Conservation (phyloP, 2,329 filamentous ascomycete genomes). For the Bipolaris zeicola region DNA sequence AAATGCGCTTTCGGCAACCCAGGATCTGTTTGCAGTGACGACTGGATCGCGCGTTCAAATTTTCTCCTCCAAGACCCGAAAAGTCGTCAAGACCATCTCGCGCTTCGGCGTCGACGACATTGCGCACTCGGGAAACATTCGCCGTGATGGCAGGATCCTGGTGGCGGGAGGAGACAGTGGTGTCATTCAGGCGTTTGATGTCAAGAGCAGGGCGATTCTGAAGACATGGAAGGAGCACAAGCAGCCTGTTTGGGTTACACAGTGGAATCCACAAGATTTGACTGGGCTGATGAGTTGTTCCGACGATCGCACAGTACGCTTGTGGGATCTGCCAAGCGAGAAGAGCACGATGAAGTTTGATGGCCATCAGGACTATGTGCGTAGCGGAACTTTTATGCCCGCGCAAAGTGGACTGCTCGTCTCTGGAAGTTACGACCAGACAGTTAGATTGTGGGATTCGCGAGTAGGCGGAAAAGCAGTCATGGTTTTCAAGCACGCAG, state of each 20-base stretch:
- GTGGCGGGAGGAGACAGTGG: constrained; percentile 92
- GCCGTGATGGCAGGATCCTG: constrained; percentile 84
- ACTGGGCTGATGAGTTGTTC: constrained; percentile 87
- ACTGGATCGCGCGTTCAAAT: constrained; percentile 91
- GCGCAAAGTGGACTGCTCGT: constrained; percentile 72
- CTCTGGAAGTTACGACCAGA: constrained; percentile 93
- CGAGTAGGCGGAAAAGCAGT: constrained; percentile 68
- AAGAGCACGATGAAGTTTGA: constrained; percentile 76
- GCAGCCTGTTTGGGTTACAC: constrained; percentile 89
- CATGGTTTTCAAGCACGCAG: constrained; percentile 95
- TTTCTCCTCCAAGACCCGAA: constrained; percentile 88
- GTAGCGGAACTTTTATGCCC: constrained; percentile 84
- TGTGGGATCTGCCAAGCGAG: constrained; percentile 91
- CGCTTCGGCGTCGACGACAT: constrained; percentile 81
- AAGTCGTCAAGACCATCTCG: constrained; percentile 91
- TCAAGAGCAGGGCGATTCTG: constrained; percentile 84
- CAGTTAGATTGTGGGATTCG: constrained; percentile 92
- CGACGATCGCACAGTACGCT: constrained; percentile 88
- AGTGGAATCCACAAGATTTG: constrained; percentile 87
- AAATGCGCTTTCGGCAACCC: constrained; percentile 46
- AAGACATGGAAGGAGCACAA: constrained; percentile 96
- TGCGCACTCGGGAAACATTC: constrained; percentile 85
- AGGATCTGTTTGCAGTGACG: constrained; percentile 88
- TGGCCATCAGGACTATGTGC: constrained; percentile 92
- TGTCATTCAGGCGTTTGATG: constrained; percentile 92